Evolutionary conservation across 805 yeast genomes (phyloP), one percentile per base, ranked within the genome.

Genomic region (Priceomyces fermenticarens): DNA sequence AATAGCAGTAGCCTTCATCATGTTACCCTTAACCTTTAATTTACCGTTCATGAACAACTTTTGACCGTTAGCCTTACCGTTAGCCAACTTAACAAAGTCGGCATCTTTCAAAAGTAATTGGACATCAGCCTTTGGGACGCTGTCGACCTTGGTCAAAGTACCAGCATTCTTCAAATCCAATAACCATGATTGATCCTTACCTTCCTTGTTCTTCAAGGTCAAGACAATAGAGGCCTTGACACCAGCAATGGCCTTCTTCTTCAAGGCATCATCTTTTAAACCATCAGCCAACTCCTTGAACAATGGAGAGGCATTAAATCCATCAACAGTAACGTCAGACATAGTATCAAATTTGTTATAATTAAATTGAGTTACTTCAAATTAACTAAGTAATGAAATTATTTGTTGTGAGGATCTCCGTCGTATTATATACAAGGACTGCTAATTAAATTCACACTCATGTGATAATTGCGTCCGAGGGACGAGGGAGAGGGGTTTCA

Each of bases 11-110:
- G 95, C 95, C 74, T 88, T 88, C 90, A 85, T 85, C 69, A 88
- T 83, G 70, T 88, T 86, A 50, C 96, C 96, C 73, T 83, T 85
- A 49, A 88, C 82, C 75, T 86, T 87, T 63, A 88, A 77, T 65
- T 83, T 84, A 32, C 96, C 96, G 53, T 77, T 69, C 85, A 88
- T 78, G 64, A 86, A 88, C 56, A 88, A 75, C 68, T 81, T 83
- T 66, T 88, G 95, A 35, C 95, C 88, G 62, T 83, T 83, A 48
- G 88, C 81, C 73, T 86, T 85, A 47, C 95, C 95, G 46, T 72
- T 67, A 40, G 85, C 85, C 51, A 88, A 75, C 60, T 76, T 80
- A 52, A 75, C 81, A 53, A 88, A 80, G 61, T 85, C 85, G 42
- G 76, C 74, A 55, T 87, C 96, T 45, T 67, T 69, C 51, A 85